These are phyloP conservation scores for Exophiala lecanii-corni DNA, from an alignment of 2,329 filamentous ascomycete genomes.

Conservation along the genomic window DNA sequence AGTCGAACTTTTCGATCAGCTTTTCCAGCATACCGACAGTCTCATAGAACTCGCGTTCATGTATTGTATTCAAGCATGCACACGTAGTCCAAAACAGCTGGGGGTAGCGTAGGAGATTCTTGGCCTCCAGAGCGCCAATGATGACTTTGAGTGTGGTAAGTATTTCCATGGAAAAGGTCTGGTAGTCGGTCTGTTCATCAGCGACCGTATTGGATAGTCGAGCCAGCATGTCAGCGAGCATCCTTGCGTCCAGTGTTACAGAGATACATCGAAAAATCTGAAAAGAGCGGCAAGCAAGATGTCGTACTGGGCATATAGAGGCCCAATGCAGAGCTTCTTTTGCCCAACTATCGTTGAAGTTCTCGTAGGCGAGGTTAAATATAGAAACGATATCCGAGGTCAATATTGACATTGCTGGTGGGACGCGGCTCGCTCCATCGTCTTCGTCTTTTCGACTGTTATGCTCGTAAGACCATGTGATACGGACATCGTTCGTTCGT, in stretches of 20 bases:
- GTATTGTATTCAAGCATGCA: conserved; percentile 92
- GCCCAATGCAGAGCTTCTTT: conserved; percentile 90
- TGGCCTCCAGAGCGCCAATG: conserved; percentile 74
- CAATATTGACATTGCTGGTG: conserved; percentile 79
- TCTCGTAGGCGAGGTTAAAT: conserved; percentile 77
- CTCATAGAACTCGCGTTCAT: conserved; percentile 90
- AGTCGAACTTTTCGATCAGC: conserved; percentile 76
- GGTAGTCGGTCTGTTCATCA: conserved; percentile 88
- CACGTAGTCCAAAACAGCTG: conserved; percentile 98
- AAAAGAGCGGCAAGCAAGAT: conserved; percentile 93
- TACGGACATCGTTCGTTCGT: conserved; percentile 73
- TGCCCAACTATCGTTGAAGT: conserved; percentile 86
- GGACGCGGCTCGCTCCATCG: conserved; percentile 72
- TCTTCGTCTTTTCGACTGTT: conserved; percentile 72
- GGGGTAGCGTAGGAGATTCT: conserved; percentile 80
- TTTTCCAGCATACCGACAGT: conserved; percentile 87
- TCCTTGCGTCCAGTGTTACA: conserved; percentile 81
- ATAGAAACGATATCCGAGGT: conserved; percentile 77
- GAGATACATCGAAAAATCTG: conserved; percentile 94
- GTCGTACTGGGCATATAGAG: conserved; percentile 89
- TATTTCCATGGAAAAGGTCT: conserved; percentile 97
- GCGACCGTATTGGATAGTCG: conserved; percentile 94
- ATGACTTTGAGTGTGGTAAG: conserved; percentile 89
- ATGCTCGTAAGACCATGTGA: conserved; percentile 93
- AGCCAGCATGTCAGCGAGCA: conserved; percentile 96